A percentile compares a stretch with the other conserved stretches of the same genome.
phyloP scores from a whole-genome alignment of 2,329 filamentous ascomycete genomes.

The Aspergillus carbonarius region DNA sequence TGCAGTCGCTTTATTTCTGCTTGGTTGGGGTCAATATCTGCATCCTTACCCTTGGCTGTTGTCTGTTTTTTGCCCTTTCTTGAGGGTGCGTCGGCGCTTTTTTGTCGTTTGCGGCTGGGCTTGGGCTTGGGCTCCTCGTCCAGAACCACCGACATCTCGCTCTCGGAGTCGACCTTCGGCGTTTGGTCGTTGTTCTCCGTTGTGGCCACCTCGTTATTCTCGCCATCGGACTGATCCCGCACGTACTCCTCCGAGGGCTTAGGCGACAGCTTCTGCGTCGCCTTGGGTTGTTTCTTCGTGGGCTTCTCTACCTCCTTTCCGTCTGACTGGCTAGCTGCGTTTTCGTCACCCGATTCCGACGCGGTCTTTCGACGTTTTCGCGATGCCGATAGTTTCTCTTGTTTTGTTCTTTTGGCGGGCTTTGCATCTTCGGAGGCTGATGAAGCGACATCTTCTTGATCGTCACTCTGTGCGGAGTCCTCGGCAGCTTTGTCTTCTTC shows the following conservation, averaged over 20 bases:
- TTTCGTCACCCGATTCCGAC: conserved; percentile 26
- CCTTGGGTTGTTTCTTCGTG: conserved; percentile 12
- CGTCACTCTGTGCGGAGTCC: conserved; percentile 11
- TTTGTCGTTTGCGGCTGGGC: conserved; percentile 54
- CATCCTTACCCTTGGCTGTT: conserved; percentile 44
- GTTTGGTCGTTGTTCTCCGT: conserved; percentile 26
- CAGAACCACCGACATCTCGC: conserved; percentile 71
- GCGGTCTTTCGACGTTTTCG: conserved; percentile 37
- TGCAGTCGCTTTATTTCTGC: conserved; percentile 87
- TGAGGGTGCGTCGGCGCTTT: conserved; percentile 26
- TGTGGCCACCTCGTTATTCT: conserved; percentile 15
- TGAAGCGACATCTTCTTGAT: conserved; percentile 12
- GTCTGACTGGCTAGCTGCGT: conserved; percentile 13
- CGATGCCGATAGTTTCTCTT: conserved; percentile 20
- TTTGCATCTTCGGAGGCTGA: conserved; percentile 23
- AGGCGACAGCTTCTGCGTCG: conserved; percentile 1
- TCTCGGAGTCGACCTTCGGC: conserved; percentile 55
- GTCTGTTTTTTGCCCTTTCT: conserved; percentile 35
- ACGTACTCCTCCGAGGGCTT: conserved; percentile 13
- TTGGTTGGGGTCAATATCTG: conserved; percentile 61
- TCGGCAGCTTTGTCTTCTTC: conserved; percentile 29
- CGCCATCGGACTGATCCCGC: conserved; percentile 14
- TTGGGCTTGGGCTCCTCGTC: conserved; percentile 68
- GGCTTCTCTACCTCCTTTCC: conserved; percentile 21
- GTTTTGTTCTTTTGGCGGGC: conserved; percentile 30